Evolutionary conservation across 768 basidiomycete species (phyloP).

Genomic region (Hirschioporus abietinus): DNA sequence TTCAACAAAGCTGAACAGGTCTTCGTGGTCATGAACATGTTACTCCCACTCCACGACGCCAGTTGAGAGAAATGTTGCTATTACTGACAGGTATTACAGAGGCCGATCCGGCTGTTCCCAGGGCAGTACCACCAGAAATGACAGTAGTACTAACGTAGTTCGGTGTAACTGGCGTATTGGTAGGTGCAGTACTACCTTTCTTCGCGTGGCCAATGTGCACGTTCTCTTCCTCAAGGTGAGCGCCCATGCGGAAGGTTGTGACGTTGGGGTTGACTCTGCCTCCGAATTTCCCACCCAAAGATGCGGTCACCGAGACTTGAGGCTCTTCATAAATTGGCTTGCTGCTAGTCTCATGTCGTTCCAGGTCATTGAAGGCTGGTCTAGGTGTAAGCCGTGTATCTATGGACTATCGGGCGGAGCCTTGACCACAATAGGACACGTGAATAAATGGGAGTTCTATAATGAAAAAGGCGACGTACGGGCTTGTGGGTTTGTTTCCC

Average conservation of each 20-base stretch:
- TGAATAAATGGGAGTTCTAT: no score
- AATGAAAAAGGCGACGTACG: no score
- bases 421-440: no score
- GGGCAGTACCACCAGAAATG: slow-evolving; percentile 65
- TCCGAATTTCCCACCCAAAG: no score
- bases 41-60: slow-evolving; percentile 65
- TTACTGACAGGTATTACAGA: slow-evolving; percentile 51
- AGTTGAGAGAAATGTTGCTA: no score
- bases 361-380: no score
- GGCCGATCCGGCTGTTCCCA: slow-evolving; percentile 53
- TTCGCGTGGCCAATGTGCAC: slow-evolving; percentile 7
- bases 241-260: slow-evolving; percentile 27
- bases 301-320: no score
- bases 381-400: no score
- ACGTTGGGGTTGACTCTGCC: slow-evolving; percentile 50
- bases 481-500: no score
- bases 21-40: slow-evolving; percentile 64
- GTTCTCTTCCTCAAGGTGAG: slow-evolving; percentile 31
- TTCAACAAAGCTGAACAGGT: slow-evolving; percentile 60
- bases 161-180: slow-evolving; percentile 46
- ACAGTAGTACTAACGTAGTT: slow-evolving; percentile 47
- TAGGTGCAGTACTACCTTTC: slow-evolving; percentile 14
- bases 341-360: no score
- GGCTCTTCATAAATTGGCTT: no score
- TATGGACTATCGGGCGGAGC: no score